Evolutionary conservation across 2,329 filamentous ascomycete species (phyloP).

Genomic region (Myriosclerotinia duriaeana): DNA sequence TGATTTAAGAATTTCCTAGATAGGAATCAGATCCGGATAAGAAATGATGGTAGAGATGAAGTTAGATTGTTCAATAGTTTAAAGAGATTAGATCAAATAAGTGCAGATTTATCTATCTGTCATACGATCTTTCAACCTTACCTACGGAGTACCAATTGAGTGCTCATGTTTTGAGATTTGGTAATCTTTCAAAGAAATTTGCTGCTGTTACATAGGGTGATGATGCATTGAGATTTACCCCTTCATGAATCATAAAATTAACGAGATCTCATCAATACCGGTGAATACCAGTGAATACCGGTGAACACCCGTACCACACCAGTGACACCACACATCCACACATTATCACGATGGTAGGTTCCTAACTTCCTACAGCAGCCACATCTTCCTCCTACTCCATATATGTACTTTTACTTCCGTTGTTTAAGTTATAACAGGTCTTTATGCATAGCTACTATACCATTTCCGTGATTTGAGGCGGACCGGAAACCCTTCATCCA

Average conservation of each 20-base stretch:
- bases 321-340: neutral
- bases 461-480: neutral
- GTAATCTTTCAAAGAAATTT: neutral
- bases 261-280: neutral
- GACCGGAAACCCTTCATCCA: neutral
- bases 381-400: neutral
- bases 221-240: neutral
- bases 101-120: too few species aligned
- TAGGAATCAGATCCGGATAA: neutral
- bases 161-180: neutral
- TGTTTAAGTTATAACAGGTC: too few species aligned
- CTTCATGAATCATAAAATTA: conserved; percentile 7
- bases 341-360: too few species aligned
- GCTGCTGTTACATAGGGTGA: neutral
- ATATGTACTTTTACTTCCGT: neutral
- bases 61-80: conserved; percentile 12
- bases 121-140: too few species aligned
- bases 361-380: too few species aligned
- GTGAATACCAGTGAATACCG: too few species aligned
- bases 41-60: neutral
- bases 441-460: neutral
- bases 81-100: neutral
- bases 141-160: neutral
- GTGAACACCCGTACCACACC: too few species aligned
- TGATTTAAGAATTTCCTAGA: neutral